A percentile compares a stretch with the other conserved stretches of the same genome.
These are phyloP conservation scores for Heterobasidion parviporum DNA, from an alignment of 1,284 basidiomycete species.

Conservation along the genomic window DNA sequence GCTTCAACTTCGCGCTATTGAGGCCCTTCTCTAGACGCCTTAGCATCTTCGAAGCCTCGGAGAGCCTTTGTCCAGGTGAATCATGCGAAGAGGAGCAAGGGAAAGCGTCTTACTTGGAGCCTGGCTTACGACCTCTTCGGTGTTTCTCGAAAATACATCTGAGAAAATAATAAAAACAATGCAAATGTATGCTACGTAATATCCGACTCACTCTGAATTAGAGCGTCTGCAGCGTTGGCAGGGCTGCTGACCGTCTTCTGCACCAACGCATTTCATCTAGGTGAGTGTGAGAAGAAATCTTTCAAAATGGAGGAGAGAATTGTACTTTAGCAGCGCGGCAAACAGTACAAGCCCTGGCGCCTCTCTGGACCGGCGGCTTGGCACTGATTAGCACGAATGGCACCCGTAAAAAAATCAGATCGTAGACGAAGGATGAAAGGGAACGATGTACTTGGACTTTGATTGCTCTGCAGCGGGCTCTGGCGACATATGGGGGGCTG, in stretches of 20 bases:
- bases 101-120: constrained; percentile 59
- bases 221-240: constrained; percentile 77
- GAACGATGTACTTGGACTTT: constrained; percentile 10
- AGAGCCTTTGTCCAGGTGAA: constrained; percentile 40
- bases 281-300: constrained; percentile 13
- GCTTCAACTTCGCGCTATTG: constrained; percentile 67
- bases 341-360: constrained; percentile 73
- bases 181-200: constrained; percentile 2
- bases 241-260: constrained; percentile 67
- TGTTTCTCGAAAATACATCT: constrained; percentile 83
- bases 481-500: neutral
- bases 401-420: neutral
- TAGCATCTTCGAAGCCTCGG: constrained; percentile 81
- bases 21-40: constrained; percentile 76
- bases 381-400: constrained; percentile 18
- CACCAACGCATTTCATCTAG: constrained; percentile 83
- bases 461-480: neutral
- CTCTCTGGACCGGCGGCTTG: constrained; percentile 55
- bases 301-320: constrained; percentile 12
- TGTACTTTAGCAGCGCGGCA: constrained; percentile 73
- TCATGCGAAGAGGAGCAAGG: neutral
- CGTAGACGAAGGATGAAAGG: neutral
- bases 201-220: constrained; percentile 54
- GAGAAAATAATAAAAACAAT: constrained; percentile 11
- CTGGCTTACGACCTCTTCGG: constrained; percentile 77